Evolutionary conservation across 768 basidiomycete species (phyloP).

Genomic region (Sistotremastrum suecicum): DNA sequence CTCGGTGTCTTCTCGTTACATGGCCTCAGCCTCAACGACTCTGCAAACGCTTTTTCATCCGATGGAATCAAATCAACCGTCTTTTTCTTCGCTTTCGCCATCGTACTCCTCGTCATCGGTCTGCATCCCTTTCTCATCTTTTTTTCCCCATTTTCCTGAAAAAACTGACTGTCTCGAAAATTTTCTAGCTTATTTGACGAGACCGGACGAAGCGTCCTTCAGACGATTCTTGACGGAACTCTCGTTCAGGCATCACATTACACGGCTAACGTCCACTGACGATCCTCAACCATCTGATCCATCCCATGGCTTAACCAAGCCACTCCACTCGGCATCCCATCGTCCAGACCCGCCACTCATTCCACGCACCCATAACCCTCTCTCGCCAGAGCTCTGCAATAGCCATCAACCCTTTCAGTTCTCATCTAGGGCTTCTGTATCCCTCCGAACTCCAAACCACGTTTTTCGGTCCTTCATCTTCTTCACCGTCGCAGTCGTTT

Average conservation of each 20-base stretch:
- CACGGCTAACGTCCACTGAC: conserved; percentile 3
- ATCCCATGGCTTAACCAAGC: background rate
- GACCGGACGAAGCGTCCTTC: background rate
- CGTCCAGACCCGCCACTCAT: conserved; percentile 5
- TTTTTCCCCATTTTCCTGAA: conserved; percentile 1
- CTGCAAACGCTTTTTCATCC: conserved; percentile 28
- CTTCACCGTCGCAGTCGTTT: conserved; percentile 72
- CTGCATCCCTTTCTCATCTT: conserved; percentile 17
- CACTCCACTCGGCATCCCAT: conserved; percentile 3
- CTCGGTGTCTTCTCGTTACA: conserved; percentile 46
- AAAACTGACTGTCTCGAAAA: background rate
- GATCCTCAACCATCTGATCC: conserved; percentile 3
- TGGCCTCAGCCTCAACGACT: conserved; percentile 37
- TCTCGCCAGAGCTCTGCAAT: background rate
- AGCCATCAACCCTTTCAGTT: conserved; percentile 52
- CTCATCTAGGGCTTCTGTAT: conserved; percentile 83
- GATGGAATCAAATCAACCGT: conserved; percentile 59
- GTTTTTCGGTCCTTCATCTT: conserved; percentile 78
- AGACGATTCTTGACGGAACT: conserved; percentile 5
- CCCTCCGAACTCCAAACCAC: conserved; percentile 82
- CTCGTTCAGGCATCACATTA: conserved; percentile 6
- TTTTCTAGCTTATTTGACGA: background rate
- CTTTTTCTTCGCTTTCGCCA: conserved; percentile 51
- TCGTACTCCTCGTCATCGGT: conserved; percentile 64
- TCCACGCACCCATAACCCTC: conserved; percentile 7